phyloP scores from a whole-genome alignment of 208 protist species.

The Trypanosoma congolense region DNA sequence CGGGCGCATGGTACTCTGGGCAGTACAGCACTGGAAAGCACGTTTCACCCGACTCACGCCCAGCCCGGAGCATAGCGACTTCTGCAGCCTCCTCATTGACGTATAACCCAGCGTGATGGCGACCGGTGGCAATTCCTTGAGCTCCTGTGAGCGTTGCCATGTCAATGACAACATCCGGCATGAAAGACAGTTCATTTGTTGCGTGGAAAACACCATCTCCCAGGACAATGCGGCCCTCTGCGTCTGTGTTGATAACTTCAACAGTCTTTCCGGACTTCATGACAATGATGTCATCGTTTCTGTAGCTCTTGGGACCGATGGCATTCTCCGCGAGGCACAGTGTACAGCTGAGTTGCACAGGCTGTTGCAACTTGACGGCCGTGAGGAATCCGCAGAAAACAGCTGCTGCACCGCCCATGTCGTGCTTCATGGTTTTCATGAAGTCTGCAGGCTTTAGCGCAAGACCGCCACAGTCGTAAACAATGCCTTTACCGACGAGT shows the following conservation, averaged over 20 bases:
- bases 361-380: conserved; percentile 35
- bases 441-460: conserved; percentile 59
- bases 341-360: conserved; percentile 58
- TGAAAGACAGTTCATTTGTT: conserved; percentile 55
- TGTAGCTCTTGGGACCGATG: conserved; percentile 58
- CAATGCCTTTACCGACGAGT: conserved; percentile 83
- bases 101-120: conserved; percentile 72
- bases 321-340: conserved; percentile 87
- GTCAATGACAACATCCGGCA: conserved; percentile 73
- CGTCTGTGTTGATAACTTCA: conserved; percentile 89
- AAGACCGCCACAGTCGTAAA: conserved; percentile 88
- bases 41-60: conserved; percentile 54
- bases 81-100: conserved; percentile 59
- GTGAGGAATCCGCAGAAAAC: conserved; percentile 78
- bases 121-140: conserved; percentile 80
- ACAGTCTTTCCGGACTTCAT: conserved; percentile 86
- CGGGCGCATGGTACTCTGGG: conserved; percentile 69
- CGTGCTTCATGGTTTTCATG: conserved; percentile 88
- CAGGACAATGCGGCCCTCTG: conserved; percentile 85
- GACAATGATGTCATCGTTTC: conserved; percentile 80
- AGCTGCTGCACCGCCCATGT: conserved; percentile 84
- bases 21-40: conserved; percentile 85
- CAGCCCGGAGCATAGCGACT: conserved; percentile 42
- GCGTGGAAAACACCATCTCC: conserved; percentile 86
- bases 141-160: conserved; percentile 91